Evolutionary conservation across 2,329 filamentous ascomycete genomes (phyloP).

Genomic region (Trichoderma sp.): DNA sequence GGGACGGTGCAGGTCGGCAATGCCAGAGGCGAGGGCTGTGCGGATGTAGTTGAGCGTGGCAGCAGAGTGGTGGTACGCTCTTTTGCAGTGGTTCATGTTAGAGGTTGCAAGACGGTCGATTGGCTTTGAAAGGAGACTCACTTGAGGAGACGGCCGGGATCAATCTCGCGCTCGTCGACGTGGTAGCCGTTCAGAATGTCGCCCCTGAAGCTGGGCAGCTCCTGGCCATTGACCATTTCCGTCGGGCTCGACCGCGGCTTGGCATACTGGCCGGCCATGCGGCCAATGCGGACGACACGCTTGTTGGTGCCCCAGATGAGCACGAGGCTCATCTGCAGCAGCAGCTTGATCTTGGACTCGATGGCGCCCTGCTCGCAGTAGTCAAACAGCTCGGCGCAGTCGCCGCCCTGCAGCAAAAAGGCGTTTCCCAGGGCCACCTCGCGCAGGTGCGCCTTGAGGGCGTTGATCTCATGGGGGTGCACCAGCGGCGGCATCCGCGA

Average conservation of each 20-base stretch:
- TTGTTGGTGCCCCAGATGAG: slow-evolving; percentile 83
- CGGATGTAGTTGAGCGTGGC: slow-evolving; percentile 93
- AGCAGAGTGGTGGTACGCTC: slow-evolving; percentile 93
- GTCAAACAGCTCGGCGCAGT: slow-evolving; percentile 96
- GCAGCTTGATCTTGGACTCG: slow-evolving; percentile 93
- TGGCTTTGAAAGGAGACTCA: slow-evolving; percentile 36
- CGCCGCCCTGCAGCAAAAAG: slow-evolving; percentile 92
- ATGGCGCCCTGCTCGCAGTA: slow-evolving; percentile 91
- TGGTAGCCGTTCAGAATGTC: slow-evolving; percentile 93
- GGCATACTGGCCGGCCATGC: slow-evolving; percentile 97
- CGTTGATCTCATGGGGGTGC: slow-evolving; percentile 76
- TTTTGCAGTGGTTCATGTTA: too few species aligned
- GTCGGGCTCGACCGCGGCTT: slow-evolving; percentile 90
- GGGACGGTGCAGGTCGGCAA: slow-evolving; percentile 90
- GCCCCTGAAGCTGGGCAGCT: slow-evolving; percentile 87
- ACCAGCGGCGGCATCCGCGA: slow-evolving; percentile 74
- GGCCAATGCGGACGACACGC: slow-evolving; percentile 88
- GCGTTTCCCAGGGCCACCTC: slow-evolving; percentile 89
- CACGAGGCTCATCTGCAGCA: slow-evolving; percentile 95
- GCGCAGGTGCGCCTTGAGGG: slow-evolving; percentile 73
- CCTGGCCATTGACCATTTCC: slow-evolving; percentile 76
- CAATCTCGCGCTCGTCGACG: slow-evolving; percentile 72
- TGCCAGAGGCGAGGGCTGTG: slow-evolving; percentile 78
- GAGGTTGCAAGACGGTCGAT: neutral
- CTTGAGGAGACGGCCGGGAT: slow-evolving; percentile 80